phyloP scores from a whole-genome alignment of 1,284 basidiomycete species.

The Cutaneotrichosporon sp. region DNA sequence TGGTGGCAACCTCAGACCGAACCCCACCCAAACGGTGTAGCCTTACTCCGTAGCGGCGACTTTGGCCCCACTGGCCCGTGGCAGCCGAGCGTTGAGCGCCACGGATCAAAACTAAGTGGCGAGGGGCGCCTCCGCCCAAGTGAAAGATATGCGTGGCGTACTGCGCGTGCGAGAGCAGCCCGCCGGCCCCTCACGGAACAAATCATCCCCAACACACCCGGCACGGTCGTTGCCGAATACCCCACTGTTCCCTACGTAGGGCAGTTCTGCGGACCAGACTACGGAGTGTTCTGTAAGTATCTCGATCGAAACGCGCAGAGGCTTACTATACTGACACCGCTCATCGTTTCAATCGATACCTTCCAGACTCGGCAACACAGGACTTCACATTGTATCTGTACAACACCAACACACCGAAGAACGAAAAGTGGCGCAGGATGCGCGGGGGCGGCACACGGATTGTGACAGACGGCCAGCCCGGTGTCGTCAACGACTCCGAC shows the following conservation, averaged over 20 bases:
- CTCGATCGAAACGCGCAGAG: no score
- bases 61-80: slow-evolving; percentile 64
- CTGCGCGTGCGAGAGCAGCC: not conserved
- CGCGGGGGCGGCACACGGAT: slow-evolving; percentile 8
- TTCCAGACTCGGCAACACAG: slow-evolving; percentile 51
- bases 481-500: not conserved
- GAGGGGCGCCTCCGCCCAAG: slow-evolving; percentile 3
- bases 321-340: slow-evolving; percentile 27
- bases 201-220: slow-evolving; percentile 76
- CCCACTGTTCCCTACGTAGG: slow-evolving; percentile 79
- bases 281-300: slow-evolving; percentile 33
- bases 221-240: slow-evolving; percentile 79
- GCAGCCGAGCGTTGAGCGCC: slow-evolving; percentile 19
- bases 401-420: slow-evolving; percentile 54
- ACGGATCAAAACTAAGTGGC: no score
- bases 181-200: not conserved
- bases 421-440: not conserved
- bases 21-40: slow-evolving; percentile 65
- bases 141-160: slow-evolving; percentile 4
- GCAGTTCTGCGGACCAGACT: slow-evolving; percentile 65
- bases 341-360: slow-evolving; percentile 39
- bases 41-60: slow-evolving; percentile 72
- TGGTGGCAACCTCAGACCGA: slow-evolving; percentile 55
- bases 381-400: slow-evolving; percentile 86
- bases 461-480: slow-evolving; percentile 1